Evolutionary conservation across 2,329 filamentous ascomycete genomes (phyloP).

Genomic region (Clonostachys solani): DNA sequence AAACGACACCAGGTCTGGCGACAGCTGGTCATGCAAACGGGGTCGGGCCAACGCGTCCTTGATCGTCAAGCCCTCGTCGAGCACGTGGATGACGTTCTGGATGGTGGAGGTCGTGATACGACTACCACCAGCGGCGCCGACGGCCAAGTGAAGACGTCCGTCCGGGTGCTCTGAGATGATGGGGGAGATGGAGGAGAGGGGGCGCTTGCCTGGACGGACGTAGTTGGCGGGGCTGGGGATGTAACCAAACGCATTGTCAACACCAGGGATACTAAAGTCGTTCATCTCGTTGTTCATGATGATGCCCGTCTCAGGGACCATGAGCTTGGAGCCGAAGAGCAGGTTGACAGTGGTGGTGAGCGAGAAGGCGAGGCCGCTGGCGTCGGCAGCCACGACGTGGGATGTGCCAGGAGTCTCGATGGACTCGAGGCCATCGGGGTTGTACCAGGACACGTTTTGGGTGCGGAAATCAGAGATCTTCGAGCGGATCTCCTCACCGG

Average conservation of each 20-base stretch:
- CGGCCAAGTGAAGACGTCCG: constrained; percentile 64
- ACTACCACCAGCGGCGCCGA: constrained; percentile 77
- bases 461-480: constrained; percentile 37
- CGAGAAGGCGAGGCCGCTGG: constrained; percentile 66
- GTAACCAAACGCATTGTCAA: constrained; percentile 72
- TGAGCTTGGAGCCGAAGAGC: constrained; percentile 69
- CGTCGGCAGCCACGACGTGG: constrained; percentile 65
- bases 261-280: constrained; percentile 75
- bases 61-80: constrained; percentile 62
- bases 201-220: constrained; percentile 71
- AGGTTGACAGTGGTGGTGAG: constrained; percentile 81
- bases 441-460: constrained; percentile 32
- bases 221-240: constrained; percentile 72
- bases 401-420: constrained; percentile 63
- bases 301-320: constrained; percentile 78
- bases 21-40: constrained; percentile 77
- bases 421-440: constrained; percentile 39
- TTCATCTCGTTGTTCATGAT: constrained; percentile 64
- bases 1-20: constrained; percentile 64
- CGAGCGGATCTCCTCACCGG: constrained; percentile 46
- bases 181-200: constrained; percentile 73
- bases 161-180: constrained; percentile 71
- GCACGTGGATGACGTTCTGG: constrained; percentile 70
- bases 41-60: constrained; percentile 62
- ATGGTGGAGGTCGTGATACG: constrained; percentile 80